Base-by-base conservation (phyloP, 768 basidiomycete species). In the Agrocybe pediades region DNA sequence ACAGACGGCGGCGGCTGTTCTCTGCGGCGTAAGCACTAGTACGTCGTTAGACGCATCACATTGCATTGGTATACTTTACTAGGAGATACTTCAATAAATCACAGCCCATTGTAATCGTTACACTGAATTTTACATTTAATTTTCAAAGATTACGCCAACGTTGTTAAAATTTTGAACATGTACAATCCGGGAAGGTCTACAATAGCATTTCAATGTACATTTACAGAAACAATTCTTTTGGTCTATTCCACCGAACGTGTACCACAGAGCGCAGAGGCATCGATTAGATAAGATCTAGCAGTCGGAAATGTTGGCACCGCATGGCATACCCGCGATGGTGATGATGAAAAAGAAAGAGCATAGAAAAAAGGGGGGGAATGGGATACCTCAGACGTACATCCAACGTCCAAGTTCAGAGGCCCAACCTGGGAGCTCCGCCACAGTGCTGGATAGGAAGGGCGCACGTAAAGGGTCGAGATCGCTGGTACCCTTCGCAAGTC, bases 361-460 rank as follows among this genome's bases (percentile, higher is more conserved):
- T 27, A 42, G n/a, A n/a, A 30, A 29, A 24, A 26, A 44, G 19
- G 49, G 67, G 68, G 49, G 67, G 57, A 11, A 36, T 54, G 51
- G 25, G 17, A 48, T 52, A n/a, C 51, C 49, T 75, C 67, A 85
- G 25, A 84, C 83, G 67, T 82, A 87, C 68, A 85, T 63, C 85
- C 85, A 87, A 54, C 75, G 73, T 24, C 84, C 85, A 26, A 82
- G 71, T 51, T 65, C 68, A 33, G 74, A 68, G 4, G 79, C 82
- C 85, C 85, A 87, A 23, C 70, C 67, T 15, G 79, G 58, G 25
- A 87, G 73, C 45, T 79, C 75, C 24, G 68, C 64, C n/a, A 65
- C 57, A 26, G 69, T 47, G 49, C 71, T 71, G 41, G 60, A 71
- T 60, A 79, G 77, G 61, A 87, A 84, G 7, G 72, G 63, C 19